phyloP scores from a whole-genome alignment of 495 filamentous ascomycete species.

The Hypoxylon fragiforme region DNA sequence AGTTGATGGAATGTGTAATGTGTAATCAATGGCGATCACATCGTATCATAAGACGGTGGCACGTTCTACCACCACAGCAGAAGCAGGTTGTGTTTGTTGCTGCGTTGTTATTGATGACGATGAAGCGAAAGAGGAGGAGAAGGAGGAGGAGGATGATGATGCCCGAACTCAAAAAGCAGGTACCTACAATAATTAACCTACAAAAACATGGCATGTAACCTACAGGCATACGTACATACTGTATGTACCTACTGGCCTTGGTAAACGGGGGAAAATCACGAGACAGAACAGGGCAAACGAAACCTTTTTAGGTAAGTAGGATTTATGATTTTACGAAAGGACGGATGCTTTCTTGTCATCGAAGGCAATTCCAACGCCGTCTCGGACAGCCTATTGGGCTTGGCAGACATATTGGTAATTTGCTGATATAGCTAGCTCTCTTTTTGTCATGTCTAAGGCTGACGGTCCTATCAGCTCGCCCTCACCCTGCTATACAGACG shows the following conservation, averaged over 20 bases:
- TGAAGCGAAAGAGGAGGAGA: too few species aligned
- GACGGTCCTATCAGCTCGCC: constrained; percentile 20
- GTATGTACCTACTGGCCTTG: too few species aligned
- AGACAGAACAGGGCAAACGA: constrained; percentile 2
- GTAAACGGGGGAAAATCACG: too few species aligned
- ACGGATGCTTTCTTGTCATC: constrained; percentile 12
- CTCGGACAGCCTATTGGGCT: constrained; percentile 16
- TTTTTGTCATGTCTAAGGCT: neutral
- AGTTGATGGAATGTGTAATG: neutral
- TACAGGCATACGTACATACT: neutral
- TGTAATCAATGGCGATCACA: constrained; percentile 10
- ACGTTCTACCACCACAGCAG: constrained; percentile 14
- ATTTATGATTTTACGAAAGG: too few species aligned
- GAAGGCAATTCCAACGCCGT: constrained; percentile 2
- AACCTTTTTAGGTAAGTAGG: constrained; percentile 3
- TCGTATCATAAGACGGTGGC: constrained; percentile 31
- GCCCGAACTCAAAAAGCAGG: neutral
- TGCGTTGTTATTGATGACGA: too few species aligned
- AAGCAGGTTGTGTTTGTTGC: too few species aligned
- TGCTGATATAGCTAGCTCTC: neutral
- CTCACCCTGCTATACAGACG: constrained; percentile 20
- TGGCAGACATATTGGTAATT: neutral
- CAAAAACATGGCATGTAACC: too few species aligned
- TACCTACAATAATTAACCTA: neutral
- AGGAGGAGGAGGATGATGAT: too few species aligned